Conservation (phyloP, 306 rosid species). For the Citrullus mucosospermus region DNA sequence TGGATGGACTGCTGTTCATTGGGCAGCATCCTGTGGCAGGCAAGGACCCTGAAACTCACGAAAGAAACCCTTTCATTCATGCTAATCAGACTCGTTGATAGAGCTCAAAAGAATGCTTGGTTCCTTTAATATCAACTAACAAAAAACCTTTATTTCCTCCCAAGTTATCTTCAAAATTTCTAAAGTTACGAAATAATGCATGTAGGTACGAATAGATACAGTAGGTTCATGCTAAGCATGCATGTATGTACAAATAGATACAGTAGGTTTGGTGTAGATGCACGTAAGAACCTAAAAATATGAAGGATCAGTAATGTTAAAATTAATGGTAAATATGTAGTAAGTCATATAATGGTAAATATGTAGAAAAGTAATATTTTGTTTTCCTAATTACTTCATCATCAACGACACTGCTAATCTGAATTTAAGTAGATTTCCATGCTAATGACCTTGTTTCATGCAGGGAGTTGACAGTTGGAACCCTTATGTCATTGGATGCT, state of each 20-base stretch:
- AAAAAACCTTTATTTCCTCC: not conserved
- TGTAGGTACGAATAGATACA: no score
- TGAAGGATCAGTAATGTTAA: not conserved
- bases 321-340: not conserved
- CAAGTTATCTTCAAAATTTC: not conserved
- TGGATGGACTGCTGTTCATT: conserved; percentile 91
- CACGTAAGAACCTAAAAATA: not conserved
- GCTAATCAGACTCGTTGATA: not conserved
- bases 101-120: not conserved
- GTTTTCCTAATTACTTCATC: not conserved
- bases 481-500: conserved; percentile 56
- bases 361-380: not conserved
- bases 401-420: not conserved
- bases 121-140: not conserved
- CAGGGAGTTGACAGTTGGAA: conserved; percentile 67
- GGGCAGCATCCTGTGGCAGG: conserved; percentile 94
- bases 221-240: not conserved
- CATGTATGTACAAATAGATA: not conserved
- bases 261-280: not conserved
- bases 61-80: not conserved
- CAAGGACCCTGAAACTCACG: conserved; percentile 17
- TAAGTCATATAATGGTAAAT: not conserved
- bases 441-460: conserved; percentile 13
- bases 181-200: not conserved
- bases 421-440: conserved; percentile 3